Base-by-base conservation (phyloP, 108 stramenopile genomes). In the Discostella pseudostelligera region DNA sequence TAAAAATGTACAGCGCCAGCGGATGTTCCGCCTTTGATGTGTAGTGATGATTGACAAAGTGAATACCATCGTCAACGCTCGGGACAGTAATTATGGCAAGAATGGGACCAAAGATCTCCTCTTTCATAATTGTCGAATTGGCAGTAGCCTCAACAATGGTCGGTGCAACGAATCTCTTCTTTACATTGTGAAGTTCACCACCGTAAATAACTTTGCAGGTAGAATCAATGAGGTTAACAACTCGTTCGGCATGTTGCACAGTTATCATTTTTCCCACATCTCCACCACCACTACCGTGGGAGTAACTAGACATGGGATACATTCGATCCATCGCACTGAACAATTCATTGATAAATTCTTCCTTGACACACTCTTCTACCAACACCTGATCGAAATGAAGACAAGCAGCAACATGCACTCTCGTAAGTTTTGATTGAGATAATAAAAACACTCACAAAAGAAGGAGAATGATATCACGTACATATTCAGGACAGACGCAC, bases 21-120 rank as follows among this genome's bases (percentile, higher is more conserved):
- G 96, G 94, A 32, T 74, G 83, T 12, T 70, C 69, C 2, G 24
- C 42, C 35, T 54, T 62, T 5, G 67, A 62, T n/a, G 62, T 65
- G 17, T 22, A 62, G n/a, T 63, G 22, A 1, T 45, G 42, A 26
- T 69, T 72, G 20, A 93, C 70, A 40, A 70, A 65, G 0, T 61
- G 39, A 56, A 92, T 81, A 0, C 84, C 93, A 51, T 91, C 88
- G 29, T 75, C 78, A 4, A 76, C 56, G 8, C 67, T 70, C 8
- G 51, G 22, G 35, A 90, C 80, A 13, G 78, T 26, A 1, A 94
- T 19, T 56, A 95, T 81, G 19, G 96, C 90, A 35, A 97, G 69
- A 28, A 94, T 70, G 6, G 93, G 92, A 8, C 94, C 93, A 76
- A 97, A 97, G 9, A 97, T 84, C 59, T 97, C 96, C 63, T 97